Evolutionary conservation across 306 rosid species (phyloP).

Genomic region (Corylus avellana): DNA sequence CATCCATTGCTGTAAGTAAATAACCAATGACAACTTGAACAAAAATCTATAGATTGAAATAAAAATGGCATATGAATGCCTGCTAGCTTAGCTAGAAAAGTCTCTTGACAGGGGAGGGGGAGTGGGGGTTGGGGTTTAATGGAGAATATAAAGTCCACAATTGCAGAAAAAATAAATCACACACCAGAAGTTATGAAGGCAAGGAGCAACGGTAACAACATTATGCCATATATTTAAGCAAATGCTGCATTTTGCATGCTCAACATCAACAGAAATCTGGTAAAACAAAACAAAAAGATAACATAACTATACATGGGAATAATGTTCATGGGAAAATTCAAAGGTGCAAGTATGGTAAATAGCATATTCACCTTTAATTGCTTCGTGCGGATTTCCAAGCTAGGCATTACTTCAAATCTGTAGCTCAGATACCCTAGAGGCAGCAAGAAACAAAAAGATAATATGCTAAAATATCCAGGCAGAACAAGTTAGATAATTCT

Average conservation of each 20-base stretch:
- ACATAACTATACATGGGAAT: constrained; percentile 16
- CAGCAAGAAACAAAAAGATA: constrained; percentile 19
- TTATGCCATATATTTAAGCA: constrained; percentile 93
- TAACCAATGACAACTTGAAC: constrained; percentile 27
- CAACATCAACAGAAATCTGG: constrained; percentile 73
- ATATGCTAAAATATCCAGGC: constrained; percentile 16
- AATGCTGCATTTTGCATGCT: constrained; percentile 88
- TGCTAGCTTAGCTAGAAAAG: background rate
- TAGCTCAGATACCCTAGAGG: constrained; percentile 61
- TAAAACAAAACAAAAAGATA: constrained; percentile 32
- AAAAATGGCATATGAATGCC: background rate
- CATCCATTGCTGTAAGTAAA: constrained; percentile 82
- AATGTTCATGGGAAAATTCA: constrained; percentile 2
- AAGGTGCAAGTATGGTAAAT: constrained; percentile 18
- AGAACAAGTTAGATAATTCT: constrained; percentile 13
- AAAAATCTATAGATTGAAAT: constrained; percentile 28
- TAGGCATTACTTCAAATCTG: constrained; percentile 55
- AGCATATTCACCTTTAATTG: constrained; percentile 49
- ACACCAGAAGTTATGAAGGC: constrained; percentile 92
- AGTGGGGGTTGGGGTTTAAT: too few relatives aligned
- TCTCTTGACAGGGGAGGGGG: background rate
- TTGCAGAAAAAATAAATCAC: constrained; percentile 16
- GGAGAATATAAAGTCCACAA: background rate
- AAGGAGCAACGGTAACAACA: constrained; percentile 88
- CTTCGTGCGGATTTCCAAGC: constrained; percentile 47